These are phyloP conservation scores for Pontederia paniculata DNA, from an alignment of 176 grass and related monocot genomes.

Conservation along the genomic window DNA sequence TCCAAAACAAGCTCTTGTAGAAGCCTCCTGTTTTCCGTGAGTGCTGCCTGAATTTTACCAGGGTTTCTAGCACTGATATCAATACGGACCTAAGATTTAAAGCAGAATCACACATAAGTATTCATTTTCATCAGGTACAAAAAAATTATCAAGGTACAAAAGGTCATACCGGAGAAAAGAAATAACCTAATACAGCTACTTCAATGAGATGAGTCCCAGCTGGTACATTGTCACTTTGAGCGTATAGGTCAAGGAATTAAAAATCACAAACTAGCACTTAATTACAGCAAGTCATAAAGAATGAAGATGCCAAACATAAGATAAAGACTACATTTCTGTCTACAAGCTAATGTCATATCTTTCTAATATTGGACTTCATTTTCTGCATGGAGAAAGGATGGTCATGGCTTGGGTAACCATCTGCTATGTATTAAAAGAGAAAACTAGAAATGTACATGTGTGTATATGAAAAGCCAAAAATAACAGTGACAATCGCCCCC, in stretches of 20 bases:
- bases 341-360: background rate
- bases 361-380: too few species aligned
- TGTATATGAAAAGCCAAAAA: too few species aligned
- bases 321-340: background rate
- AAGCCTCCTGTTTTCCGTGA: conserved; percentile 72
- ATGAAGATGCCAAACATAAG: too few species aligned
- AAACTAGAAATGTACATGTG: background rate
- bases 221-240: conserved; percentile 67
- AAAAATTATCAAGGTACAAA: conserved; percentile 5
- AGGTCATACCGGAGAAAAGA: conserved; percentile 84
- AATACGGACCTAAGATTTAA: conserved; percentile 56
- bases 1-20: conserved; percentile 89
- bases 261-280: conserved; percentile 2
- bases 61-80: conserved; percentile 88
- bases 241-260: conserved; percentile 45
- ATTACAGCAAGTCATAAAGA: background rate
- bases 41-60: conserved; percentile 93
- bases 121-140: background rate
- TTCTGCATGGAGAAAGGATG: too few species aligned
- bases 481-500: too few species aligned
- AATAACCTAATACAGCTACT: conserved; percentile 71
- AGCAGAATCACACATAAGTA: conserved; percentile 14
- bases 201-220: conserved; percentile 97
- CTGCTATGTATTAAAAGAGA: background rate
- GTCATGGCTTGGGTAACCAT: too few species aligned